These are phyloP conservation scores for Erigeron canadensis DNA, from an alignment of 129 eudicot genomes.

Conservation along the genomic window DNA sequence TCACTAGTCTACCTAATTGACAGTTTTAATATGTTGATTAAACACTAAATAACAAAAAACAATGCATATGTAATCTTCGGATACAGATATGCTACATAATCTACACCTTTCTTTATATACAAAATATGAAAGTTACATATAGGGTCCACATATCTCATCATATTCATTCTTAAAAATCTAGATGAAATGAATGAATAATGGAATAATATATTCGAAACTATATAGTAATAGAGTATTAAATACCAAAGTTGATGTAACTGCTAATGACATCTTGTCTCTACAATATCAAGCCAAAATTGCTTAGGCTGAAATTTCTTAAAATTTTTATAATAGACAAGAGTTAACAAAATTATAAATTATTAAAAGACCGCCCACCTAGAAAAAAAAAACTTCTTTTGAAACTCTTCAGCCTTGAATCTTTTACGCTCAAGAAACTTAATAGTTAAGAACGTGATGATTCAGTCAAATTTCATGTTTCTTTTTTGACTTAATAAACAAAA, in stretches of 20 bases:
- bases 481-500: no score
- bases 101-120: neutral
- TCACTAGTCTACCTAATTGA: constrained; percentile 17
- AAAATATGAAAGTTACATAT: neutral
- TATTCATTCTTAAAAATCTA: constrained; percentile 18
- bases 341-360: neutral
- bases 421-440: no score
- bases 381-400: neutral
- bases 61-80: constrained; percentile 26
- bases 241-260: constrained; percentile 3
- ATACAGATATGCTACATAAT: constrained; percentile 20
- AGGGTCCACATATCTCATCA: constrained; percentile 29
- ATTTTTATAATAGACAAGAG: neutral
- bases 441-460: no score
- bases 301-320: neutral
- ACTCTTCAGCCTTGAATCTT: no score
- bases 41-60: constrained; percentile 26
- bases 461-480: no score
- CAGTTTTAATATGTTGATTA: constrained; percentile 20
- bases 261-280: constrained; percentile 27
- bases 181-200: constrained; percentile 2
- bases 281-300: constrained; percentile 24
- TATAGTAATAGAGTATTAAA: neutral
- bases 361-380: neutral
- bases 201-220: constrained; percentile 1